Percentiles rank a stretch among this genome's conserved stretches.
Conservation (phyloP, 148 eudicot genomes). For the Camellia granthamiana region DNA sequence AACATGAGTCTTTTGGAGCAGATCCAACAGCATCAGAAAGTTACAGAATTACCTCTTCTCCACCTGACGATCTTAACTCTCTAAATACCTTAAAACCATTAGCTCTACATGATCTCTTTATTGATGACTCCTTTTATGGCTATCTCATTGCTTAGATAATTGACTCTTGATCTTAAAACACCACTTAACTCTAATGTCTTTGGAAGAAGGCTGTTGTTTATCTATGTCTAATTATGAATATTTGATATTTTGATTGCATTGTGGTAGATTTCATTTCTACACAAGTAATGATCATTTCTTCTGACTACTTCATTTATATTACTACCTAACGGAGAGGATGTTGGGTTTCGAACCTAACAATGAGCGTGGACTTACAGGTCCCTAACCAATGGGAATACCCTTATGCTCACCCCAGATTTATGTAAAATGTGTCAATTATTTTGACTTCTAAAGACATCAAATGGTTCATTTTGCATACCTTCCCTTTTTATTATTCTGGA, state of each 20-base stretch:
- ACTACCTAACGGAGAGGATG: too few species aligned
- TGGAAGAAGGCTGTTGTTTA: neutral
- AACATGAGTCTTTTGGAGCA: too few species aligned
- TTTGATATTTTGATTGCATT: neutral
- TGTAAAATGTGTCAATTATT: neutral
- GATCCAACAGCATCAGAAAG: too few species aligned
- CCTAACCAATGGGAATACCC: neutral
- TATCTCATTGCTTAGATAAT: neutral
- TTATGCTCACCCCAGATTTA: neutral
- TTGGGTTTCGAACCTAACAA: too few species aligned
- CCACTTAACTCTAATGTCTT: neutral
- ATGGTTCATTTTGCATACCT: neutral
- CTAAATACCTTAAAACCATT: too few species aligned
- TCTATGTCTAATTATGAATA: neutral
- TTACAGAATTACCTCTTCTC: too few species aligned
- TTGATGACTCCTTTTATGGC: neutral
- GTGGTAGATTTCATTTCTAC: neutral
- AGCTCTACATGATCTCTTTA: too few species aligned
- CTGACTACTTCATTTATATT: neutral
- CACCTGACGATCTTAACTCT: too few species aligned
- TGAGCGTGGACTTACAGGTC: neutral
- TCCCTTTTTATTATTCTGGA: neutral
- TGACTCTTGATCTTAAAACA: neutral
- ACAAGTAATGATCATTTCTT: neutral
- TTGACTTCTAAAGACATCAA: neutral